Conservation (phyloP, 495 filamentous ascomycete genomes). For the Penicillium steckii region DNA sequence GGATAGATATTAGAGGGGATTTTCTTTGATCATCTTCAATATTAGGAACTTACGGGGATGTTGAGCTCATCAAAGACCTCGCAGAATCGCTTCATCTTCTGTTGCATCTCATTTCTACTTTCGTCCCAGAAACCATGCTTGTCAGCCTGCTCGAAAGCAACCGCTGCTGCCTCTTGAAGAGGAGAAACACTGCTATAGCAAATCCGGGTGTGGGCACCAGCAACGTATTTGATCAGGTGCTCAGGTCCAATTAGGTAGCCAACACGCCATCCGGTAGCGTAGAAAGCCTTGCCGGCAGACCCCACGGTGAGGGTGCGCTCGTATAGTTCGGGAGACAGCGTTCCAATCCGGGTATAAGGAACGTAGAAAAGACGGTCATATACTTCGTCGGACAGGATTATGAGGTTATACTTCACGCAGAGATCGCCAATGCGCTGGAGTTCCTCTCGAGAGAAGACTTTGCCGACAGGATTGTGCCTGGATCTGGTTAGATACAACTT, state of each 20-base stretch:
- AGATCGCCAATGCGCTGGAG: slow-evolving; percentile 83
- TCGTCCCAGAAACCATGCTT: slow-evolving; percentile 84
- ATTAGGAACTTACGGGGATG: slow-evolving; percentile 55
- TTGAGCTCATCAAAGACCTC: slow-evolving; percentile 84
- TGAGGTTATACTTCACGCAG: slow-evolving; percentile 90
- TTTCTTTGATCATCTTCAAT: neutral
- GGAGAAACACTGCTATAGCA: slow-evolving; percentile 94
- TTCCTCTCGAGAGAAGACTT: slow-evolving; percentile 83
- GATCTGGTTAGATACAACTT: slow-evolving; percentile 1
- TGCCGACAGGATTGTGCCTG: slow-evolving; percentile 94
- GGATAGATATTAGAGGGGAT: slow-evolving; percentile 5
- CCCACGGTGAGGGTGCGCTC: slow-evolving; percentile 89
- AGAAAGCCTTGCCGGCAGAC: slow-evolving; percentile 96
- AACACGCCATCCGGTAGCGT: slow-evolving; percentile 95
- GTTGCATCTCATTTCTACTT: slow-evolving; percentile 79
- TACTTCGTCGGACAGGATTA: slow-evolving; percentile 94
- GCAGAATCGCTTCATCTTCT: slow-evolving; percentile 86
- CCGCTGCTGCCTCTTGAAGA: slow-evolving; percentile 92
- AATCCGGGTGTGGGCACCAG: slow-evolving; percentile 90
- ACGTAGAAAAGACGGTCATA: slow-evolving; percentile 95
- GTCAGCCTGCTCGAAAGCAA: slow-evolving; percentile 91
- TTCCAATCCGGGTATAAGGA: slow-evolving; percentile 89
- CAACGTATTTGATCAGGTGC: slow-evolving; percentile 87
- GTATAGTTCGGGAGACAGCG: slow-evolving; percentile 82
- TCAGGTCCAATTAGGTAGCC: slow-evolving; percentile 91